Base-by-base conservation (phyloP, 495 filamentous ascomycete species). In the Aspergillus mulundensis region DNA sequence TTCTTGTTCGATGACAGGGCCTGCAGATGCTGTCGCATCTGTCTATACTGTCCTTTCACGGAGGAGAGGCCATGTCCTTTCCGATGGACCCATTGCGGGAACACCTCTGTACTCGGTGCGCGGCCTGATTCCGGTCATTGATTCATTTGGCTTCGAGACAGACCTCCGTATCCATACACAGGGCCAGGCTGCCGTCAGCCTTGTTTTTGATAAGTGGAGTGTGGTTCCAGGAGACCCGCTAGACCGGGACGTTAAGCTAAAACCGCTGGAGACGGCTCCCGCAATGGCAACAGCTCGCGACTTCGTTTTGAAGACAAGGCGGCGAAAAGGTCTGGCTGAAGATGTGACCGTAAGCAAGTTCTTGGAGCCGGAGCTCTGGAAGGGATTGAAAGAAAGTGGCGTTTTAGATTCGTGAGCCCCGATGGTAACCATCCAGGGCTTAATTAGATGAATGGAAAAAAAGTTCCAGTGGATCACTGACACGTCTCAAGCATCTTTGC, bases 61-160 rank as follows among this genome's bases (percentile, higher is more conserved):
- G 39, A 84, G 94, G 28, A 80, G 94, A 57, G 94, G 94, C 0
- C 94, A 98, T 72, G 94, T 98, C 19, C 80, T 98, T 24, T 85
- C 86, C 19, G 94, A 98, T 69, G 91, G 89, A 0, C 92, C 94
- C 6, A 90, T 98, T 61, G 91, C 91, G 5, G 94, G 94, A 7
- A 98, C 95, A 0, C 93, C 90, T n/a, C 80, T 98, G 12, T 97
- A 97, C 74, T 83, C 85, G 12, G 91, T 97, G 25, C 87, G 82
- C 54, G 94, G 94, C 1, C 77, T 96, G 21, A 87, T 98, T 46
- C 94, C 94, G 0, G 94, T 98, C 32, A 95, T 98, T 62, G 94
- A 98, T 74, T 88, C 83, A 11, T 98, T 98, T 66, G 94, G 94
- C 7, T 97, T 98, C 70, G 94, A 98, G 73, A 97, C 94, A 3